These are phyloP conservation scores for Platanus orientalis DNA, from an alignment of 164 flowering plant genomes.

Conservation along the genomic window DNA sequence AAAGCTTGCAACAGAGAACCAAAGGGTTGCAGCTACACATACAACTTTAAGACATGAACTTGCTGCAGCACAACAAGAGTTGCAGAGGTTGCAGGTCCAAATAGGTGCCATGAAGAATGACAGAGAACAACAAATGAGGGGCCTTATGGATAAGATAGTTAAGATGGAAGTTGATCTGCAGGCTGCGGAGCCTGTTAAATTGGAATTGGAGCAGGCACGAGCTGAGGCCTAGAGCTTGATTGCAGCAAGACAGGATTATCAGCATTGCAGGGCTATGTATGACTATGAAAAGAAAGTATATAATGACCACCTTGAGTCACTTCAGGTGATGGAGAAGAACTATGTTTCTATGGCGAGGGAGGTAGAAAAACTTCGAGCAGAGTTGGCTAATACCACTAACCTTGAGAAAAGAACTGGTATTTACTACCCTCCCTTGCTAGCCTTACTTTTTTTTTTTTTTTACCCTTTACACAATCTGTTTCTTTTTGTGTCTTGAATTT, in stretches of 20 bases:
- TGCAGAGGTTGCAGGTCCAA: constrained; percentile 61
- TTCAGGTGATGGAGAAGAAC: too few species aligned
- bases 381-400: constrained; percentile 54
- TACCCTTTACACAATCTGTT: neutral
- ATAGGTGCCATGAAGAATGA: constrained; percentile 56
- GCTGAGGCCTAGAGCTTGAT: constrained; percentile 68
- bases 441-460: too few species aligned
- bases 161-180: constrained; percentile 72
- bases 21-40: too few species aligned
- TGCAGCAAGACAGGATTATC: constrained; percentile 72
- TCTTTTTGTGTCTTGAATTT: neutral
- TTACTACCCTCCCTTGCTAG: too few species aligned
- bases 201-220: constrained; percentile 74
- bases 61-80: constrained; percentile 74
- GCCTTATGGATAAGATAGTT: constrained; percentile 52
- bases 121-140: constrained; percentile 66
- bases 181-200: constrained; percentile 54
- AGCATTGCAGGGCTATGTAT: constrained; percentile 82
- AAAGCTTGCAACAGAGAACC: constrained; percentile 77
- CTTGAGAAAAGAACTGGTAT: constrained; percentile 64
- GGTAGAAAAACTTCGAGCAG: too few species aligned
- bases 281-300: constrained; percentile 84
- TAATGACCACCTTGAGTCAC: constrained; percentile 79
- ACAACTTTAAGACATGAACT: constrained; percentile 79
- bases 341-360: too few species aligned